These are phyloP conservation scores for Ceratobasidium sp. DNA, from an alignment of 1,284 basidiomycete species.

Conservation along the genomic window DNA sequence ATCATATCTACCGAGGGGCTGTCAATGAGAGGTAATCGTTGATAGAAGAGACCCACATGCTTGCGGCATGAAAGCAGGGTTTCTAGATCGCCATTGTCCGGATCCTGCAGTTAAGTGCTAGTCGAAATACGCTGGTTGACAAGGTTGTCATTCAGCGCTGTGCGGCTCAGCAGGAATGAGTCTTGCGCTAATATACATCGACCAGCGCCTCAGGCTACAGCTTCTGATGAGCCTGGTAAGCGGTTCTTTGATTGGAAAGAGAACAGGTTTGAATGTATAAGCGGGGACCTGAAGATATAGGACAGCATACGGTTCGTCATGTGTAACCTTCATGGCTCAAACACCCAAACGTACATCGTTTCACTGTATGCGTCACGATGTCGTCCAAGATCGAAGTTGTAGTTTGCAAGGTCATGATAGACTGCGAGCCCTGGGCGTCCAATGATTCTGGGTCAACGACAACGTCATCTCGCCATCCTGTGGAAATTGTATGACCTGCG, in stretches of 20 bases:
- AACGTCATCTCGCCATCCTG: no score
- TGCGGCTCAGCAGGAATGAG: not conserved
- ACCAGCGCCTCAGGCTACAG: not conserved
- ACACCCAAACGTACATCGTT: constrained; percentile 8
- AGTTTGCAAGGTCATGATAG: not conserved
- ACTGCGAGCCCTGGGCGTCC: no score
- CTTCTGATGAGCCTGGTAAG: not conserved
- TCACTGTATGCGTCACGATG: not conserved
- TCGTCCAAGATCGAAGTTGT: not conserved
- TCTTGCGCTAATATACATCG: constrained; percentile 16
- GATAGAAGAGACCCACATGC: not conserved
- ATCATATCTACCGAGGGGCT: not conserved
- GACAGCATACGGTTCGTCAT: not conserved
- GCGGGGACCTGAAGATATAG: not conserved
- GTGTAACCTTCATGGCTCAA: no score
- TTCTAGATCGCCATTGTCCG: not conserved
- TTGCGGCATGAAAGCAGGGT: not conserved
- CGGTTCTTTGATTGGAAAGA: not conserved
- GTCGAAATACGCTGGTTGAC: not conserved
- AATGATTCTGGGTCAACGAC: no score
- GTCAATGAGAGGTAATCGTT: not conserved
- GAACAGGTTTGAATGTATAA: not conserved
- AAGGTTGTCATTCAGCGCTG: not conserved
- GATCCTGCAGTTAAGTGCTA: not conserved
- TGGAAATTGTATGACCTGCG: no score